Base-by-base conservation (phyloP, 2,329 filamentous ascomycete genomes). In the Xylogone sp. region DNA sequence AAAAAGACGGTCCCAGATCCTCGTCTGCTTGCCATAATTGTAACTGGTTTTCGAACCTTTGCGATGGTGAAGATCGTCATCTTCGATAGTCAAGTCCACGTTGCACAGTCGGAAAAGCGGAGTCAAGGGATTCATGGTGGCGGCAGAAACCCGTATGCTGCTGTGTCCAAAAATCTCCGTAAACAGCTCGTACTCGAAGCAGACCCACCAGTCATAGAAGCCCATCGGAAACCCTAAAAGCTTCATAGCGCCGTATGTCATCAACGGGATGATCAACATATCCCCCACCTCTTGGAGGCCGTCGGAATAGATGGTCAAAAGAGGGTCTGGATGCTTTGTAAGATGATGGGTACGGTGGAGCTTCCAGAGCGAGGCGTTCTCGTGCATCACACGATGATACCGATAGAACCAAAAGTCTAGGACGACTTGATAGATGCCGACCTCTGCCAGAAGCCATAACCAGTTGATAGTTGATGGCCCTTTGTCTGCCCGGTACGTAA, bases 181-280 rank as follows among this genome's bases (percentile, higher is more conserved):
- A 57, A 67, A 75, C 12, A 71, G 62, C 24, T 75, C 62, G 47
- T 73, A 75, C 48, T 71, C 64, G 48, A 74, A 68, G 56, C 72
- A 75, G 18, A 75, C 55, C 72, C 72, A 75, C 71, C 69, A 73
- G 42, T 74, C 72, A 46, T 75, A 74, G 56, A 76, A 75, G 2
- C 70, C 71, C 68, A 75, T 70, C 0, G 71, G 71, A 3, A 74
- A 45, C 0, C 71, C 70, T 13, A 31, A 31, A 31, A 58, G 56
- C 45, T 61, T 64, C 45, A 67, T 48, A 1, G 59, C 56, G 3
- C 24, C 56, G 49, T 57, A 67, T 13, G 65, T 60, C 39, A 62
- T 47, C 34, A 67, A 53, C 3, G 65, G 65, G n/a, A 67, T 59
- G 12, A 59, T 58, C 8, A 58, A 58, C 29, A 65, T 64, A 46